Base-by-base conservation (phyloP, 257 asterid genomes). In the Nyctanthes arbortristis region DNA sequence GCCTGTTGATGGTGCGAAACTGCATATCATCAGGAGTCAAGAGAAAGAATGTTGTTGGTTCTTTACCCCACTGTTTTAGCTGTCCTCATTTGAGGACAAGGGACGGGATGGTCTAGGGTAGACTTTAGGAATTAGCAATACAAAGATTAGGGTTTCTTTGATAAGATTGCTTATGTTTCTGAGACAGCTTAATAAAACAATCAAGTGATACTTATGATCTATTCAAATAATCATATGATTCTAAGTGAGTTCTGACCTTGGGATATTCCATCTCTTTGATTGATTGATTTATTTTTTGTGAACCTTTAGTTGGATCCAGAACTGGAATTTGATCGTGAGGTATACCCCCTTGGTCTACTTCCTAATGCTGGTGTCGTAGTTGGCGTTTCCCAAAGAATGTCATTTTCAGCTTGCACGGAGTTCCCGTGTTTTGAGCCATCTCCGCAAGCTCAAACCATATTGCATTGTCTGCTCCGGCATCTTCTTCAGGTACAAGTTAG, bases 401-500 rank as follows among this genome's bases (percentile, higher is more conserved):
- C 99, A 47, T 91, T 91, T 85, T 91, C 97, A 61, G 92, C 97
- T 64, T 88, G 96, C 75, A 91, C 97, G 14, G 99, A 94, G 87
- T 94, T 94, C 80, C 99, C 99, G 55, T 94, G 97, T 87, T 91
- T 91, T 80, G 97, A 94, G 90, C 97, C 97, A 1, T 84, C 95
- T 65, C 97, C 99, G 65, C 99, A 94, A 84, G 97, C 97, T 36
- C 99, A 94, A 79, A 94, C 99, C 74, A 91, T 94, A 77, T 83
- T 94, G 79, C 99, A 94, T 84, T 89, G 99, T 71, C 86, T 94
- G 71, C 96, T 94, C 49, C 87, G 99, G 30, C 99, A 94, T 88
- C 99, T 94, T 78, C 96, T 94, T 78, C 99, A 94, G 97, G 99
- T 91, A 84, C 76, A 63, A 25, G 47, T 57, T 59, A 13, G 69